Percentiles rank a stretch among this genome's conserved stretches.
Conservation (phyloP, 1,284 basidiomycete genomes). For the Gomphus bonarii region DNA sequence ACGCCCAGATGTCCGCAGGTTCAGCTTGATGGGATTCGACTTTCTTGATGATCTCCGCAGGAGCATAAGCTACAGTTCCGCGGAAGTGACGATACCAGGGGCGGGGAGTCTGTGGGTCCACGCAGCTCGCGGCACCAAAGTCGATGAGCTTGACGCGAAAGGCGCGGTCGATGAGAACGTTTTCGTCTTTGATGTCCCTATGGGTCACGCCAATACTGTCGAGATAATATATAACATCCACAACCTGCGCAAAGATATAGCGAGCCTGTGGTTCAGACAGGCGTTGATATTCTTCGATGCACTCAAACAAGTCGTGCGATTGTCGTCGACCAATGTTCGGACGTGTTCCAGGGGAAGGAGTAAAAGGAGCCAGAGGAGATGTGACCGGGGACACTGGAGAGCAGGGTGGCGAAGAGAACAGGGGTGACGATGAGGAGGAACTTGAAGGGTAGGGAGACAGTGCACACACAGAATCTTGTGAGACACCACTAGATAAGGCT, state of each 20-base stretch:
- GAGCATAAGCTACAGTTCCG: conserved; percentile 73
- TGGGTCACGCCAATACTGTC: conserved; percentile 73
- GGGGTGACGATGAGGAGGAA: neutral
- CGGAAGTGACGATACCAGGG: conserved; percentile 71
- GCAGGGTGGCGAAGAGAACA: neutral
- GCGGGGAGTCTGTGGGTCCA: conserved; percentile 45
- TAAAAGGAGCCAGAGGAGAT: neutral
- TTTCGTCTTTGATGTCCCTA: conserved; percentile 93
- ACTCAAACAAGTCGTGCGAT: conserved; percentile 88
- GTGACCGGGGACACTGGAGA: neutral
- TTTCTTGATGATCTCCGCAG: conserved; percentile 60
- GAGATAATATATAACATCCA: conserved; percentile 76
- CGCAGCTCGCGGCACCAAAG: conserved; percentile 81
- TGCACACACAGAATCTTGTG: neutral
- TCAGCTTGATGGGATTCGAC: conserved; percentile 50
- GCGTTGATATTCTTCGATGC: conserved; percentile 80
- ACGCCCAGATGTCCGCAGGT: conserved; percentile 83
- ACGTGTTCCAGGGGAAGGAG: neutral
- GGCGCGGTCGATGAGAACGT: conserved; percentile 73
- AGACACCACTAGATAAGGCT: neutral
- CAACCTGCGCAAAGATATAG: conserved; percentile 80
- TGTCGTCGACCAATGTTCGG: conserved; percentile 36
- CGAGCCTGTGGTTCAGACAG: conserved; percentile 73
- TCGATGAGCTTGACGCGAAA: conserved; percentile 83
- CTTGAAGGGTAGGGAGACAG: neutral